phyloP scores from a whole-genome alignment of 106 monocot genomes.

The Phalaenopsis equestris region DNA sequence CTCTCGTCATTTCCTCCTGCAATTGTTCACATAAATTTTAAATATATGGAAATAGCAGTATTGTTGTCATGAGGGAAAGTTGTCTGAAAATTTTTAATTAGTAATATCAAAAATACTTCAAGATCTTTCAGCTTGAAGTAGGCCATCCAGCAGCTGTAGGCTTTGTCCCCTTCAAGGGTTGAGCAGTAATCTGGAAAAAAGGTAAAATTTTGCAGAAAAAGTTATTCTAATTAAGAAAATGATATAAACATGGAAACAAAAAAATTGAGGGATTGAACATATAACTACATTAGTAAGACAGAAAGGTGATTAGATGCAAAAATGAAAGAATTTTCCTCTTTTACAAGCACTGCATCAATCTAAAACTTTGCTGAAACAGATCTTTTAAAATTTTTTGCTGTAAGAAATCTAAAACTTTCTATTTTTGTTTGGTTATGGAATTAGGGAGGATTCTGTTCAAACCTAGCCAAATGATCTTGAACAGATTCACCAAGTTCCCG shows the following conservation, averaged over 20 bases:
- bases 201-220: background rate
- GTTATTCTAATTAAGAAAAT: slow-evolving; percentile 2
- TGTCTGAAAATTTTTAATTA: background rate
- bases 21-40: background rate
- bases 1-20: slow-evolving; percentile 62
- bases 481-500: too few relatives aligned
- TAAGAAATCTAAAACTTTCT: too few relatives aligned
- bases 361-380: too few relatives aligned
- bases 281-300: too few relatives aligned
- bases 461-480: too few relatives aligned
- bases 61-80: background rate
- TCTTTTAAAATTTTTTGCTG: too few relatives aligned
- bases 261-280: background rate
- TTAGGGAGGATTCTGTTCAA: too few relatives aligned
- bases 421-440: too few relatives aligned
- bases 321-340: too few relatives aligned
- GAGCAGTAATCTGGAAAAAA: slow-evolving; percentile 73
- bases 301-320: too few relatives aligned
- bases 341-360: too few relatives aligned
- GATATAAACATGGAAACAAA: background rate
- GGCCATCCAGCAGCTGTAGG: slow-evolving; percentile 83
- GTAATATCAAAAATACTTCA: slow-evolving; percentile 29
- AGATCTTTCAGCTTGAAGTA: slow-evolving; percentile 88
- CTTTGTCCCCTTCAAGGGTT: slow-evolving; percentile 73
- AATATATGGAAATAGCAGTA: background rate